A percentile compares a stretch with the other conserved stretches of the same genome.
Conservation (phyloP, 169 alveolate species). For the Besnoitia besnoiti region DNA sequence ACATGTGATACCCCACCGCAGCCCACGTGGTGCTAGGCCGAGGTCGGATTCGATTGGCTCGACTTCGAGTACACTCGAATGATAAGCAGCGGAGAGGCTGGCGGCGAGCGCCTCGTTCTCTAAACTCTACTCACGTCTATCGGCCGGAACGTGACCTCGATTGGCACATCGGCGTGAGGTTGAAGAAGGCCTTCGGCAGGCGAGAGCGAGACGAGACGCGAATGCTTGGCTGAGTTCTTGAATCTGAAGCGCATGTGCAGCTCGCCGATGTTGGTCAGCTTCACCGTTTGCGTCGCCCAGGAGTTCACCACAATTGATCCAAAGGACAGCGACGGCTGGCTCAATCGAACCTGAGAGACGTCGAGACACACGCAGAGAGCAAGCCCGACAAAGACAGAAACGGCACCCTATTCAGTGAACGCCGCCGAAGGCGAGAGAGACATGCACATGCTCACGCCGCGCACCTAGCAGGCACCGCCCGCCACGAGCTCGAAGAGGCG, state of each 20-base stretch:
- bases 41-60: too few species aligned
- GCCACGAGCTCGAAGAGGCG: too few species aligned
- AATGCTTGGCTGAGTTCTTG: constrained; percentile 37
- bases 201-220: constrained; percentile 27
- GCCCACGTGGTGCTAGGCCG: too few species aligned
- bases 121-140: constrained; percentile 21
- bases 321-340: constrained; percentile 64
- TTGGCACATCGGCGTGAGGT: constrained; percentile 57
- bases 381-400: not conserved
- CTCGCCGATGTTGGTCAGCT: constrained; percentile 71
- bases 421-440: too few species aligned
- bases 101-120: too few species aligned
- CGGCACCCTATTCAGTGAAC: too few species aligned
- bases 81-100: too few species aligned
- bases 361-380: too few species aligned
- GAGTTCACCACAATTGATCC: constrained; percentile 70
- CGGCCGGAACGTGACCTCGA: constrained; percentile 62
- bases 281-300: constrained; percentile 60
- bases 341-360: constrained; percentile 43
- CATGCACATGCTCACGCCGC: too few species aligned
- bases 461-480: too few species aligned
- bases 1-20: too few species aligned
- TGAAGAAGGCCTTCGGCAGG: constrained; percentile 64
- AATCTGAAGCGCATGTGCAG: constrained; percentile 64
- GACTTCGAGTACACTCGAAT: too few species aligned